Evolutionary conservation across 345 rosid genomes (phyloP).

Genomic region (Eucalyptus tenuipes): DNA sequence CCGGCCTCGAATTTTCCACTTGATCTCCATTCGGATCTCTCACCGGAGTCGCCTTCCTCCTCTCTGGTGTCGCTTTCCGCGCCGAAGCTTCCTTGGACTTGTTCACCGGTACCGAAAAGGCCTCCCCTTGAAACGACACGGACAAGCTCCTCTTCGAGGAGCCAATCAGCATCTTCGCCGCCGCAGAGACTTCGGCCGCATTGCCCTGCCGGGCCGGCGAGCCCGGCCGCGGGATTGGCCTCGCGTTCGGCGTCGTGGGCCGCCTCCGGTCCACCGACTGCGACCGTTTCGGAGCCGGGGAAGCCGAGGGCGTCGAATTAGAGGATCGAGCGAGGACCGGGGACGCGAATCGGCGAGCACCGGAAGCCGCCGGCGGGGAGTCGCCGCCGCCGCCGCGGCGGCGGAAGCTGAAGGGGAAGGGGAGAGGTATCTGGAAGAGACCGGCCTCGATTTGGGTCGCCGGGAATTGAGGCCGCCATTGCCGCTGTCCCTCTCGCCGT

Average conservation of each 20-base stretch:
- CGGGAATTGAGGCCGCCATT: background rate
- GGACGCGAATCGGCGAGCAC: slow-evolving; percentile 43
- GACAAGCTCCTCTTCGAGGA: slow-evolving; percentile 88
- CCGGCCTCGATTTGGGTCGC: slow-evolving; percentile 68
- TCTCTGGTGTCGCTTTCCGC: slow-evolving; percentile 50
- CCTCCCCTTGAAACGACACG: slow-evolving; percentile 90
- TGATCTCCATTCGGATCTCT: slow-evolving; percentile 37
- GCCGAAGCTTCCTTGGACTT: slow-evolving; percentile 47
- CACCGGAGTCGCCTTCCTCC: slow-evolving; percentile 43
- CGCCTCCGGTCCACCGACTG: slow-evolving; percentile 77
- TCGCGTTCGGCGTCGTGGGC: background rate
- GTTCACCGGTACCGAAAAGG: slow-evolving; percentile 77
- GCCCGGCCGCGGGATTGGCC: background rate
- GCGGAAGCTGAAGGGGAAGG: slow-evolving; percentile 48
- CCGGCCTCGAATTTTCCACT: slow-evolving; percentile 49
- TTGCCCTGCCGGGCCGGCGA: slow-evolving; percentile 21
- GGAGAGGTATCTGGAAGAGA: slow-evolving; percentile 81
- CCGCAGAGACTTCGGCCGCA: slow-evolving; percentile 37
- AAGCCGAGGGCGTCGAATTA: slow-evolving; percentile 19
- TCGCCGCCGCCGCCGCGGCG: slow-evolving; percentile 1
- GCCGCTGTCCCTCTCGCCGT: background rate
- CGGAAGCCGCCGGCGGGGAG: slow-evolving; percentile 19
- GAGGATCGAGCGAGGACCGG: slow-evolving; percentile 45
- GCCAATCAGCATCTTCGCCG: slow-evolving; percentile 62
- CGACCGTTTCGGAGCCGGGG: slow-evolving; percentile 49